These are phyloP conservation scores for Wickerhamiella hasegawae DNA, from an alignment of 805 yeast genomes.

Conservation along the genomic window DNA sequence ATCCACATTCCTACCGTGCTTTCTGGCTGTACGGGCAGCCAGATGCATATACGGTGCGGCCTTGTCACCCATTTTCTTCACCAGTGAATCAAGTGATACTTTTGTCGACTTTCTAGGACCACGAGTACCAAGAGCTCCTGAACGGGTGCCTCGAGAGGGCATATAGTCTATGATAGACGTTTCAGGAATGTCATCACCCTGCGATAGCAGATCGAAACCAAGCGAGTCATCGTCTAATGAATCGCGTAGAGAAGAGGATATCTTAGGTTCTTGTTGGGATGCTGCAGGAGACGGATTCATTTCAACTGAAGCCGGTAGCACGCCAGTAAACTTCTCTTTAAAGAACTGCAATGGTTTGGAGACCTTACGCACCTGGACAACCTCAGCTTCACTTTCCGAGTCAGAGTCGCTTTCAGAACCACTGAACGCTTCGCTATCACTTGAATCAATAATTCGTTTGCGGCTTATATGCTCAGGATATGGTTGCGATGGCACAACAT, in stretches of 20 bases:
- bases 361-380: background rate
- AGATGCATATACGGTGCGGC: slow-evolving; percentile 4
- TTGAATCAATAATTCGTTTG: slow-evolving; percentile 3
- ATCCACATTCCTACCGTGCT: background rate
- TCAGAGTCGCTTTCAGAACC: slow-evolving; percentile 3
- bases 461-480: background rate
- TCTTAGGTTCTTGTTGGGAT: too few relatives aligned
- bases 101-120: background rate
- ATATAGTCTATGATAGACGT: slow-evolving; percentile 1
- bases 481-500: background rate
- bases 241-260: too few relatives aligned
- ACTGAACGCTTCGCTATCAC: background rate
- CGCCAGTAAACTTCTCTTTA: too few relatives aligned
- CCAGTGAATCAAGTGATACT: background rate
- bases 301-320: background rate
- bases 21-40: slow-evolving; percentile 9
- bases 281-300: too few relatives aligned
- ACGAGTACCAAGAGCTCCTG: background rate
- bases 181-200: slow-evolving; percentile 3
- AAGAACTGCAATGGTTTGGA: background rate
- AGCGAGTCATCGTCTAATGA: too few relatives aligned
- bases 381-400: slow-evolving; percentile 1
- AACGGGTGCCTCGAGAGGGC: background rate
- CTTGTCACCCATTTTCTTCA: background rate
- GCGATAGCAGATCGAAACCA: too few relatives aligned